Evolutionary conservation across 495 filamentous ascomycete genomes (phyloP), one percentile per base, ranked within the genome.

Genomic region (Filosporella fistucella): DNA sequence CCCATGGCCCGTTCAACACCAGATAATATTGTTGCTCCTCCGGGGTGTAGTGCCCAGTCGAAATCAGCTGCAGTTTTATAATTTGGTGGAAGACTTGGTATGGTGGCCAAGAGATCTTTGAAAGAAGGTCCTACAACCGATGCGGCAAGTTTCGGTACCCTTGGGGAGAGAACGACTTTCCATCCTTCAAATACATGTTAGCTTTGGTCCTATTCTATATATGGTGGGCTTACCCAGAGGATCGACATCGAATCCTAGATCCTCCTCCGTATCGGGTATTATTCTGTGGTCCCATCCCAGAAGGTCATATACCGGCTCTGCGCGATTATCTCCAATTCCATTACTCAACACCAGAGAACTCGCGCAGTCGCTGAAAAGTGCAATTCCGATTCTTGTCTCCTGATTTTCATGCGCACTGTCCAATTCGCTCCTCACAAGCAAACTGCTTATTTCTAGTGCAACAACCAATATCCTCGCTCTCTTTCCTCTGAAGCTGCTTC

Each of bases 31-130:
- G 80, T 78, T 13, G 74, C 60, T 25, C 82, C 82, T 4, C 82
- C 82, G 0, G 82, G 82, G 56, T 86, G 82, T 51, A 85, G 68
- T 0, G 80, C 82, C 82, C 82, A 86, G 61, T 86, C 81, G 44
- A 84, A 82, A 42, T 81, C 77, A 0, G 57, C 37, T 1, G 78
- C 65, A 1, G 30, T 42, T 42, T 56, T 57, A 54, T 74, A 73
- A 13, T 57, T 40, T 17, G 59, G 58, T 6, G 70, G 68, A 4
- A 80, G 59, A 22, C 63, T 57, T 5, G 63, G 60, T 5, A 78
- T 42, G 0, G 60, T 63, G 20, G 62, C 50, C 13, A 80, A 41
- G 12, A 82, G 63, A 14, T 70, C 62, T 25, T 59, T 42, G 46
- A 78, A 83, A 12, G 72, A 66, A 18, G 77, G 72, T 23, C 49